Evolutionary conservation across 352 stramenopile species (phyloP).

Genomic region (Pythium biforme): DNA sequence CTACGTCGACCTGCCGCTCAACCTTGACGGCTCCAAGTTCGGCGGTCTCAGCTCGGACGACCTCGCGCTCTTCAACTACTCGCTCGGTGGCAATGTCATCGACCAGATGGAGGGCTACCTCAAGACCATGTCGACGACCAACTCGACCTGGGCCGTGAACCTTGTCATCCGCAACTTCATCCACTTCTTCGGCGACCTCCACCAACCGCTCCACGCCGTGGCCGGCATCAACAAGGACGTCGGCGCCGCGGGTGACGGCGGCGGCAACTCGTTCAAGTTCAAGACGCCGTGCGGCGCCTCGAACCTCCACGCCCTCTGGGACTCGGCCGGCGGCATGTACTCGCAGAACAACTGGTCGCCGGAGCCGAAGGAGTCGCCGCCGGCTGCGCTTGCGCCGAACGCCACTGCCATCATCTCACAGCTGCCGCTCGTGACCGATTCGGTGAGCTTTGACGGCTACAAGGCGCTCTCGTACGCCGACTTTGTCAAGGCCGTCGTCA

Average conservation of each 20-base stretch:
- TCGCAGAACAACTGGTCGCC: conserved; percentile 59
- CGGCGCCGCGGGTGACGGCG: conserved; percentile 35
- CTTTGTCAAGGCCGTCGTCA: conserved; percentile 20
- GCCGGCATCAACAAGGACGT: conserved; percentile 34
- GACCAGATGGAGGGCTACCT: conserved; percentile 34
- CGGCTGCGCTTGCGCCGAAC: conserved; percentile 28
- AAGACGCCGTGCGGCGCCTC: conserved; percentile 40
- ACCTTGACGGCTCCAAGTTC: conserved; percentile 45
- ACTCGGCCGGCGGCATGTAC: conserved; percentile 45
- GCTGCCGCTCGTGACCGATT: conserved; percentile 15
- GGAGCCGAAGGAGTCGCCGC: conserved; percentile 13
- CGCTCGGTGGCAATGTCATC: conserved; percentile 46
- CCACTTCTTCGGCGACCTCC: conserved; percentile 66
- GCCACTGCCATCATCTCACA: conserved; percentile 43
- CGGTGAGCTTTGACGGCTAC: conserved; percentile 20
- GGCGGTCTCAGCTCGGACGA: conserved; percentile 34
- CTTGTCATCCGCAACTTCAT: conserved; percentile 63
- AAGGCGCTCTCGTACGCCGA: conserved; percentile 11
- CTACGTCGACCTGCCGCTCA: conserved; percentile 63
- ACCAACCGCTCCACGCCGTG: conserved; percentile 63
- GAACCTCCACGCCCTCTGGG: conserved; percentile 72
- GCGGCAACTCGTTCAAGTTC: conserved; percentile 65
- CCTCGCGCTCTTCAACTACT: conserved; percentile 49
- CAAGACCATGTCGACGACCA: conserved; percentile 51
- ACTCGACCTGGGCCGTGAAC: conserved; percentile 64